Conservation (phyloP, 306 rosid genomes). For the Cucurbita ficifolia region DNA sequence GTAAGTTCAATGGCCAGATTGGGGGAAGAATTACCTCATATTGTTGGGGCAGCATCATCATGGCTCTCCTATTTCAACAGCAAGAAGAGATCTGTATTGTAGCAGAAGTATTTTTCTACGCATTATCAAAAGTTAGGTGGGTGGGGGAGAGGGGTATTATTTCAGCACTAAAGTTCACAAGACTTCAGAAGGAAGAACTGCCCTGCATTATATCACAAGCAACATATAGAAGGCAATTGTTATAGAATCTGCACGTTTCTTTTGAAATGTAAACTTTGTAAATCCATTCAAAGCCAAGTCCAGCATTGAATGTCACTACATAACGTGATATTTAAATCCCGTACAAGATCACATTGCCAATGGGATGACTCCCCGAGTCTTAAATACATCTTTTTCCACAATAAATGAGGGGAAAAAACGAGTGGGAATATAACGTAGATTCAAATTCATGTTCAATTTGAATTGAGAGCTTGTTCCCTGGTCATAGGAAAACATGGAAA, state of each 20-base stretch:
- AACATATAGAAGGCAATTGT: neutral
- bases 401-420: slow-evolving; percentile 17
- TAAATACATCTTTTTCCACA: slow-evolving; percentile 10
- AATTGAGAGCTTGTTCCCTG: slow-evolving; percentile 36
- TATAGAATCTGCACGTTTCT: slow-evolving; percentile 1
- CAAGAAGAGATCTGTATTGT: slow-evolving; percentile 1
- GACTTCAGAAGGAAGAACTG: neutral
- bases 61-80: neutral
- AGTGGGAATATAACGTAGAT: slow-evolving; percentile 21
- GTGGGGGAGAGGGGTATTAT: neutral
- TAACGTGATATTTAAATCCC: slow-evolving; percentile 1
- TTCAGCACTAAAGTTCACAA: neutral
- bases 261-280: slow-evolving; percentile 6
- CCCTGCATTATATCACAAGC: neutral
- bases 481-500: slow-evolving; percentile 22
- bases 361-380: slow-evolving; percentile 7
- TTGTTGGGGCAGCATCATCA: neutral
- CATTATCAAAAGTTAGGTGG: neutral
- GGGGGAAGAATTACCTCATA: neutral
- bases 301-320: slow-evolving; percentile 6
- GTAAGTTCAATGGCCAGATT: neutral
- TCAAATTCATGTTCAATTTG: slow-evolving; percentile 22
- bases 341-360: slow-evolving; percentile 2
- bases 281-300: slow-evolving; percentile 6
- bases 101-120: neutral